phyloP scores from a whole-genome alignment of 2,329 filamentous ascomycete species.

The Trichoderma pleuroti region DNA sequence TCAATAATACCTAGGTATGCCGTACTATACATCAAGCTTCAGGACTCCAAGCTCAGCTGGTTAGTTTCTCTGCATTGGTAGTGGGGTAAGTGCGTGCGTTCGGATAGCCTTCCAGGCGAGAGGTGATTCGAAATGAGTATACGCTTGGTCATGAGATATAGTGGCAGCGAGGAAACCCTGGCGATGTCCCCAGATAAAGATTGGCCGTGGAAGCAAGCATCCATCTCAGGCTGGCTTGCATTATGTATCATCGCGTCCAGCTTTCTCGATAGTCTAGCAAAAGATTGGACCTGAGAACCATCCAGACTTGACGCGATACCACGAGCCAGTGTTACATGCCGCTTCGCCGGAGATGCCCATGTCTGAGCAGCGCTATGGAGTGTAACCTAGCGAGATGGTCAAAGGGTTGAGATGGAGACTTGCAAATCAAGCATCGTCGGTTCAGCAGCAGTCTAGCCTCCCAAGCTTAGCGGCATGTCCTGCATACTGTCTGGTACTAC shows the following conservation, averaged over 20 bases:
- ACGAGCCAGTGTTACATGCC: conserved; percentile 18
- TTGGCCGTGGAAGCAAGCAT: background rate
- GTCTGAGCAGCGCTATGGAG: background rate
- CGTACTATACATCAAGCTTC: background rate
- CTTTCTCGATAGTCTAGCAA: background rate
- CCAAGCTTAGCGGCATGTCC: background rate
- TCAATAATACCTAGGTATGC: background rate
- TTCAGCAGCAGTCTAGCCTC: background rate
- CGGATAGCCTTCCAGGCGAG: background rate
- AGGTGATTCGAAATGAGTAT: background rate
- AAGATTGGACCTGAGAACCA: background rate
- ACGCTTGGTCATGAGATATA: background rate
- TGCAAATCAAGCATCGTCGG: background rate
- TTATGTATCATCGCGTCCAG: background rate
- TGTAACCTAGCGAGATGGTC: conserved; percentile 11
- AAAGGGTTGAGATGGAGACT: background rate
- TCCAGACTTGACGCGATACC: background rate
- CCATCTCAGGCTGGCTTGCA: background rate
- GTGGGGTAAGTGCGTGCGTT: background rate
- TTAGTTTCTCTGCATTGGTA: background rate
- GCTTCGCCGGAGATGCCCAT: conserved; percentile 10
- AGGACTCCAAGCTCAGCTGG: background rate
- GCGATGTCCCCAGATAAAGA: background rate
- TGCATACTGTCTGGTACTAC: background rate
- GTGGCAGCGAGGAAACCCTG: background rate